Base-by-base conservation (phyloP, 2,329 filamentous ascomycete species). In the Teratosphaeria viscida region DNA sequence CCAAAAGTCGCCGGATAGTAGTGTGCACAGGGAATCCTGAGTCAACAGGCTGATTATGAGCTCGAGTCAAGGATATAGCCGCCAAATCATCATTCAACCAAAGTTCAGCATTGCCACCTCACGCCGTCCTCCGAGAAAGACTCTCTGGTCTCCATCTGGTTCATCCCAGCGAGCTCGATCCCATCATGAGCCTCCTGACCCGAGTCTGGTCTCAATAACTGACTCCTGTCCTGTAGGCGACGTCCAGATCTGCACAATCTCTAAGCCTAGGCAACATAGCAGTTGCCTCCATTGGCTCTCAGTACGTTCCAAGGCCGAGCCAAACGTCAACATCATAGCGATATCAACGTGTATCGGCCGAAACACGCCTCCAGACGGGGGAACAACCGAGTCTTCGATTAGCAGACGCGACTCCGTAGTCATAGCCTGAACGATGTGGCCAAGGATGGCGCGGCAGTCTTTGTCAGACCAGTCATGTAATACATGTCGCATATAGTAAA, bases 401-500 rank as follows among this genome's bases (percentile, higher is more conserved):
- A 66, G 53, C 3, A 66, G 32, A 27, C 61, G 57, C 19, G 63
- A 65, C 29, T 64, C 57, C 5, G 54, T 43, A 19, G 62, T 61
- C 63, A 67, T 61, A 3, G 64, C 64, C 2, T 57, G 54, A 11
- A 64, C 58, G 23, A 63, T 59, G 52, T 55, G 32, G 7, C 43
- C 27, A 19, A 66, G 58, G 14, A 66, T 65, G 7, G 34, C 52
- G 19, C 61, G 29, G 54, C 62, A 61, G 14, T 63, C 56, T 5
- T 59, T 55, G 49, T 66, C 64, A 6, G 56, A 29, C 64, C 61
- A 66, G 29, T 66, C 62, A 52, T 66, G 64, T 54, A 65, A 52
- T 16, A 66, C 60, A 29, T 26, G 32, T 19, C 60, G 62, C 34
- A 66, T 54, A 29, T 56, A 61, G 56, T 66, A 66, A 7, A 71